Evolutionary conservation across 192 early-diverging fungal species (phyloP).

Genomic region (Coemansia sp.): DNA sequence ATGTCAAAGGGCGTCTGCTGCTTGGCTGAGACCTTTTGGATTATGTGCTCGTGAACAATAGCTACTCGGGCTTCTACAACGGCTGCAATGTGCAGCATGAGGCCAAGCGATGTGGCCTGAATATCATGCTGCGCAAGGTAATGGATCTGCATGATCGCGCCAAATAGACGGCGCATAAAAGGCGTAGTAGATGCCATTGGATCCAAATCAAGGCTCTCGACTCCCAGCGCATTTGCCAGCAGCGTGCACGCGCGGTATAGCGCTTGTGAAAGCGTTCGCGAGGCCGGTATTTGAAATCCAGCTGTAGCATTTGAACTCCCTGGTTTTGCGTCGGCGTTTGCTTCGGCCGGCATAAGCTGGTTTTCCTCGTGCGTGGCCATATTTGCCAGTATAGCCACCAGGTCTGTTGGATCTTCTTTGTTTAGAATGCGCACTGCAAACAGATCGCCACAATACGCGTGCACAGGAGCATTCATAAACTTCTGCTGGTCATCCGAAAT

Average conservation of each 20-base stretch:
- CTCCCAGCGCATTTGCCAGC: conserved; percentile 36
- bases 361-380: conserved; percentile 47
- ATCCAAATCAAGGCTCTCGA: conserved; percentile 40
- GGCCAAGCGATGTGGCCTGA: conserved; percentile 49
- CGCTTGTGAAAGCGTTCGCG: conserved; percentile 49
- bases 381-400: conserved; percentile 53
- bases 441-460: conserved; percentile 54
- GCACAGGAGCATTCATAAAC: conserved; percentile 26
- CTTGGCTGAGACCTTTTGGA: conserved; percentile 20
- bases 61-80: conserved; percentile 50
- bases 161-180: conserved; percentile 48
- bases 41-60: conserved; percentile 38
- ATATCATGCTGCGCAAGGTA: conserved; percentile 52
- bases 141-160: conserved; percentile 52
- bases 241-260: conserved; percentile 41
- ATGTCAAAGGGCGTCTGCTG: conserved; percentile 15
- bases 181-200: conserved; percentile 46
- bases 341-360: conserved; percentile 18
- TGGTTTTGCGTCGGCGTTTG: neutral
- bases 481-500: conserved; percentile 10
- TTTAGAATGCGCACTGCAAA: conserved; percentile 54
- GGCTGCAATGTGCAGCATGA: conserved; percentile 46
- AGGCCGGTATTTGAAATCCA: conserved; percentile 22
- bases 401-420: conserved; percentile 53
- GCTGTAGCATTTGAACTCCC: neutral